These are phyloP conservation scores for Arthrobotrys sphaeroides DNA, from an alignment of 2,329 filamentous ascomycete genomes.

Conservation along the genomic window DNA sequence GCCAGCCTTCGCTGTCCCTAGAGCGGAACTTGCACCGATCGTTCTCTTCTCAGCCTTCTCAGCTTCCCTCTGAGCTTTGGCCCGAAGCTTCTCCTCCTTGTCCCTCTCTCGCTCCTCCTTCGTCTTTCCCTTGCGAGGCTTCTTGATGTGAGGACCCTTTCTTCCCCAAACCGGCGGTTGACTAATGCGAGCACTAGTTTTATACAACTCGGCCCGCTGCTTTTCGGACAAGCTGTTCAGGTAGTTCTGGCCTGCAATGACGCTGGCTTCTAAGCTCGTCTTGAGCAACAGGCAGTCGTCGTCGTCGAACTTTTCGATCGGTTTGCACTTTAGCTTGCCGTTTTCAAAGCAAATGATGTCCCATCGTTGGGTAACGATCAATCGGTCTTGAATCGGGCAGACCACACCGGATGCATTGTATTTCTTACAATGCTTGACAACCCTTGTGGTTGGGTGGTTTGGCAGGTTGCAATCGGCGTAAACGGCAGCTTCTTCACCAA, in stretches of 20 bases:
- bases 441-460: slow-evolving; percentile 19
- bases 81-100: background rate
- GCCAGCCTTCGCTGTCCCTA: background rate
- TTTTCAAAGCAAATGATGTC: slow-evolving; percentile 9
- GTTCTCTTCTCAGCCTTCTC: slow-evolving; percentile 6
- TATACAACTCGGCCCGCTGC: slow-evolving; percentile 21
- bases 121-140: slow-evolving; percentile 35
- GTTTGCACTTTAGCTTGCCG: background rate
- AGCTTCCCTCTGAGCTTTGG: background rate
- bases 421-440: background rate
- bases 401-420: background rate
- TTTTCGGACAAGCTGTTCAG: slow-evolving; percentile 17
- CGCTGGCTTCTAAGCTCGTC: background rate
- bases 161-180: slow-evolving; percentile 48
- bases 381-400: slow-evolving; percentile 7
- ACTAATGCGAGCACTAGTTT: slow-evolving; percentile 30
- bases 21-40: background rate
- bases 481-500: background rate
- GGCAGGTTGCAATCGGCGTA: slow-evolving; percentile 5
- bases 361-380: slow-evolving; percentile 18
- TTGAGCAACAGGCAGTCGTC: slow-evolving; percentile 1
- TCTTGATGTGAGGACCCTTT: slow-evolving; percentile 48
- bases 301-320: background rate
- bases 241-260: background rate
- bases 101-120: slow-evolving; percentile 25